phyloP scores from a whole-genome alignment of 306 rosid genomes.

The Cucurbita ficifolia region DNA sequence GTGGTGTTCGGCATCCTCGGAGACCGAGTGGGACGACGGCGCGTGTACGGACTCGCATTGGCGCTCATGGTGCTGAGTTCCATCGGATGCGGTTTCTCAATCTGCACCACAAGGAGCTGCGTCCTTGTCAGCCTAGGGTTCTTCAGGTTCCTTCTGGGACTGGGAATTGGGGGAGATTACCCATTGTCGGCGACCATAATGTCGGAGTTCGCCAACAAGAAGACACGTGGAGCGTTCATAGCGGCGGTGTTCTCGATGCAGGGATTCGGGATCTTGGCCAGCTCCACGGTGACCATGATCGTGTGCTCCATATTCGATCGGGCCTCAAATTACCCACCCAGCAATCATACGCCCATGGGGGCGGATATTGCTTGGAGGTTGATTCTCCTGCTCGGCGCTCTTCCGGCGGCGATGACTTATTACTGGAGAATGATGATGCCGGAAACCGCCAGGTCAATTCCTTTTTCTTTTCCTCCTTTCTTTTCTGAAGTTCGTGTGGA shows the following conservation, averaged over 20 bases:
- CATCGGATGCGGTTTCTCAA: slow-evolving; percentile 52
- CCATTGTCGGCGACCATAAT: slow-evolving; percentile 71
- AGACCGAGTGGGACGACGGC: slow-evolving; percentile 45
- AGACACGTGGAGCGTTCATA: slow-evolving; percentile 65
- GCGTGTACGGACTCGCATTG: slow-evolving; percentile 42
- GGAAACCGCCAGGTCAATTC: slow-evolving; percentile 65
- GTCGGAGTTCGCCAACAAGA: slow-evolving; percentile 79
- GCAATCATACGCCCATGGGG: slow-evolving; percentile 14
- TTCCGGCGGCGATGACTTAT: slow-evolving; percentile 72
- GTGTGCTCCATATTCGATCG: slow-evolving; percentile 35
- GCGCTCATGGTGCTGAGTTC: slow-evolving; percentile 43
- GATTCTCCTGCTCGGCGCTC: slow-evolving; percentile 50
- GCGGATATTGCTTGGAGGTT: slow-evolving; percentile 68
- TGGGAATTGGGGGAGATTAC: slow-evolving; percentile 83
- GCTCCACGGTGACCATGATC: slow-evolving; percentile 37
- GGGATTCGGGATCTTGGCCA: slow-evolving; percentile 60
- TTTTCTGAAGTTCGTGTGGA: background rate
- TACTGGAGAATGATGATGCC: slow-evolving; percentile 91
- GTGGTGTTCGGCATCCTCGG: slow-evolving; percentile 48
- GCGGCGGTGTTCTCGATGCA: slow-evolving; percentile 84
- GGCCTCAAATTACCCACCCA: background rate
- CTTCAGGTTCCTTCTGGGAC: slow-evolving; percentile 54
- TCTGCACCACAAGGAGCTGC: slow-evolving; percentile 27
- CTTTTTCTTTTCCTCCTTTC: background rate
- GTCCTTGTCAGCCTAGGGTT: slow-evolving; percentile 39